Conservation (phyloP, 352 stramenopile species). For the Pythium dissotocum region DNA sequence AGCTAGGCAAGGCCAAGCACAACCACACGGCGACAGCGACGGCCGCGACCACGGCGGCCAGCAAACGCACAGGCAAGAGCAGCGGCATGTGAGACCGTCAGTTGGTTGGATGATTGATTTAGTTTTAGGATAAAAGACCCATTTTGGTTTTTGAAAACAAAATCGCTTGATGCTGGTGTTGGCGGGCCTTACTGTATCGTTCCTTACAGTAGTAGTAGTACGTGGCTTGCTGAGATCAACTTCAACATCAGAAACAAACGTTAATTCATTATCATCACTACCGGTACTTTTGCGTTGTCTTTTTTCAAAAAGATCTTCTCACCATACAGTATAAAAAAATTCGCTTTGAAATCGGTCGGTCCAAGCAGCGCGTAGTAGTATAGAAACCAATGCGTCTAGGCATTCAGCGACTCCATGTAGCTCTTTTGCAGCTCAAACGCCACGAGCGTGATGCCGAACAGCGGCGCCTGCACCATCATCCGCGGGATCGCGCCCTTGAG, state of each 20-base stretch:
- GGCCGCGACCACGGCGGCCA: background rate
- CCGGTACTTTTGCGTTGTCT: too few species aligned
- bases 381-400: conserved; percentile 2
- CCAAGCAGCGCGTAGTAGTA: too few species aligned
- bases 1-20: background rate
- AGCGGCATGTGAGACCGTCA: background rate
- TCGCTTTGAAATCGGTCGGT: background rate
- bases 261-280: too few species aligned
- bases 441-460: conserved; percentile 85
- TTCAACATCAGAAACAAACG: background rate
- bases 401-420: conserved; percentile 68
- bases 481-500: conserved; percentile 85
- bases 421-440: conserved; percentile 90
- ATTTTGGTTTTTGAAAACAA: too few species aligned
- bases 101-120: too few species aligned
- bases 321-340: too few species aligned
- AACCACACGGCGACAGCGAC: background rate
- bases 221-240: background rate
- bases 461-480: conserved; percentile 86
- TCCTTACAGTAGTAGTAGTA: too few species aligned
- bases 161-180: too few species aligned
- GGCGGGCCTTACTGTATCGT: too few species aligned
- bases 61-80: conserved; percentile 20
- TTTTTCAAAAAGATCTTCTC: background rate
- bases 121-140: too few species aligned